Evolutionary conservation across 352 stramenopile genomes (phyloP).

Genomic region (Globisporangium iwayamae): DNA sequence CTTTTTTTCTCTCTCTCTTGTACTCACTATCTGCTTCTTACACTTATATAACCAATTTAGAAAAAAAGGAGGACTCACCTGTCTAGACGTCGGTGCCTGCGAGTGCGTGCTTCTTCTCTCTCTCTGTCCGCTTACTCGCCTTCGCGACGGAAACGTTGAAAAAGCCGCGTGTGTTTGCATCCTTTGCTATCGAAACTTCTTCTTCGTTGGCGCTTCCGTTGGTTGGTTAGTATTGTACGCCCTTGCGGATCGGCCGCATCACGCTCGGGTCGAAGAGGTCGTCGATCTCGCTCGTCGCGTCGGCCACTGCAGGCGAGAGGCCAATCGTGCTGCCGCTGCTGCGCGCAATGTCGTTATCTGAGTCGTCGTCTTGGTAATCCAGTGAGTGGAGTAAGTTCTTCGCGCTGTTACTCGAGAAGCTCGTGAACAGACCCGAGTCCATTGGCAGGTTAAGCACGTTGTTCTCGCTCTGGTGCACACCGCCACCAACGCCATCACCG

Average conservation of each 20-base stretch:
- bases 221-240: conserved; percentile 41
- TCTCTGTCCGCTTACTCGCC: not conserved
- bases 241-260: conserved; percentile 62
- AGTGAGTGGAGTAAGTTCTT: conserved; percentile 41
- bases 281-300: conserved; percentile 30
- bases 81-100: not conserved
- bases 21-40: conserved; percentile 2
- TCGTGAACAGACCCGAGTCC: conserved; percentile 35
- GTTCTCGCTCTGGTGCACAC: conserved; percentile 18
- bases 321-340: conserved; percentile 11
- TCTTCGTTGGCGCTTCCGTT: not conserved
- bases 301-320: conserved; percentile 4
- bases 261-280: conserved; percentile 48
- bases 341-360: conserved; percentile 26
- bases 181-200: too few relatives aligned
- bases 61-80: conserved; percentile 1
- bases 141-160: not conserved
- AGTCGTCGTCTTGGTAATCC: conserved; percentile 29
- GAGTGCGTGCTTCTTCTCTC: not conserved
- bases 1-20: not conserved
- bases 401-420: conserved; percentile 28
- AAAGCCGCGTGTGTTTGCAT: not conserved
- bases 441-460: conserved; percentile 35
- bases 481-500: conserved; percentile 16
- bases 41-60: conserved; percentile 8